A percentile compares a stretch with the other conserved stretches of the same genome.
phyloP scores from a whole-genome alignment of 75 land plant genomes.

The Picea sitchensis region DNA sequence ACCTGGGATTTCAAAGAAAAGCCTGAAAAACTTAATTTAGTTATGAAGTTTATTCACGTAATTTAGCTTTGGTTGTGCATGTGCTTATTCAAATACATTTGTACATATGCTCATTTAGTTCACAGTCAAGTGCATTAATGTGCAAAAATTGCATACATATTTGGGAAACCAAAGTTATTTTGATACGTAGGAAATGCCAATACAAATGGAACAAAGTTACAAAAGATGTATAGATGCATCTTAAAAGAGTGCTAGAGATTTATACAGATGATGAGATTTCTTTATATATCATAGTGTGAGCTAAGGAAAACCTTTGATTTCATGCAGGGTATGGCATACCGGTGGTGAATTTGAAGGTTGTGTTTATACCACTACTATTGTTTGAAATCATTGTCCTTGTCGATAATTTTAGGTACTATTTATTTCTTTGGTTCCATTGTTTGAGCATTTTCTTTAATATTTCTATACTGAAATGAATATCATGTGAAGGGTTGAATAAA shows the following conservation, averaged over 20 bases:
- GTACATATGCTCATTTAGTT: neutral
- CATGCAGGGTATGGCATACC: slow-evolving; percentile 45
- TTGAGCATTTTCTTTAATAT: neutral
- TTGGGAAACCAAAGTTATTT: neutral
- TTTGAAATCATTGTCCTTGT: slow-evolving; percentile 67
- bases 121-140: neutral
- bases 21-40: neutral
- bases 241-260: neutral
- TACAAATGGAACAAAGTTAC: neutral
- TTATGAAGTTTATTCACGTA: neutral
- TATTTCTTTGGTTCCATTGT: slow-evolving; percentile 1
- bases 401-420: slow-evolving; percentile 83
- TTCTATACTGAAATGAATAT: neutral
- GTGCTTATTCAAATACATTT: neutral
- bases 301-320: neutral
- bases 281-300: neutral
- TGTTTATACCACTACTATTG: slow-evolving; percentile 74
- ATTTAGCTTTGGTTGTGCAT: neutral
- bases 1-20: neutral
- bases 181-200: neutral
- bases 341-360: slow-evolving; percentile 76
- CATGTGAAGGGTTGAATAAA: neutral
- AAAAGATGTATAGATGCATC: neutral
- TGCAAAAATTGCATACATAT: neutral
- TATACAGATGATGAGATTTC: neutral